Base-by-base conservation (phyloP, 164 flowering plant species). In the Kalanchoe fedtschenkoi region DNA sequence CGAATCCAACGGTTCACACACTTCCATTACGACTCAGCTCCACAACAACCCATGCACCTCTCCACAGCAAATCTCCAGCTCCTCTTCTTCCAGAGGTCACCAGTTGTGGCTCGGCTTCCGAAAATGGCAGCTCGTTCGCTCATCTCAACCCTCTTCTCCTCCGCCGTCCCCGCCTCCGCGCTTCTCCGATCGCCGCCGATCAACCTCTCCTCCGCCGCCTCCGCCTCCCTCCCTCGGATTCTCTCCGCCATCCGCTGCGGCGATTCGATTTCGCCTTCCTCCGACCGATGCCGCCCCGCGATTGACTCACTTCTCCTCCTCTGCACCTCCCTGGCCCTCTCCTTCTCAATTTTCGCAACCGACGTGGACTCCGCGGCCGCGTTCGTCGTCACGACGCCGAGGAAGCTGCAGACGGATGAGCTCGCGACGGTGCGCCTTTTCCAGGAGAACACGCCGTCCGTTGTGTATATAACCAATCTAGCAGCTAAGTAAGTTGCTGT, bases 381-480 rank as follows among this genome's bases (percentile, higher is more conserved):
- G 9, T 92, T 92, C 67, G 91, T 89, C 0, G 85, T 86, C 59
- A 81, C 82, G 15, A 4, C 82, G 19, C 79, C 88, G 8, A 66
- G 89, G 69, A 92, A 86, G 63, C 75, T 92, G 74, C 98, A 92
- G 86, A 38, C 87, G 26, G 98, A 92, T 69, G 97, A 92, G 82
- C 88, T 88, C 39, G 91, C 98, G 55, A 92, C 98, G 9, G 97
- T 92, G 60, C 86, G 88, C 3, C 83, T 92, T 8, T 92, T 92
- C 46, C 90, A 84, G 75, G 89, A 86, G 74, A 92, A 92, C 63
- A 92, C 96, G 26, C 98, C 96, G 15, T 92, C 98, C 16, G 96
- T 92, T 64, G 97, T 92, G 35, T 89, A 89, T 73, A 92, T 92
- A 65, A 92, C 98, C 66, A 92, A 92, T 67, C 93, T 92, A 4